Base-by-base conservation (phyloP, 2,329 filamentous ascomycete genomes). In the Periconia sp. region DNA sequence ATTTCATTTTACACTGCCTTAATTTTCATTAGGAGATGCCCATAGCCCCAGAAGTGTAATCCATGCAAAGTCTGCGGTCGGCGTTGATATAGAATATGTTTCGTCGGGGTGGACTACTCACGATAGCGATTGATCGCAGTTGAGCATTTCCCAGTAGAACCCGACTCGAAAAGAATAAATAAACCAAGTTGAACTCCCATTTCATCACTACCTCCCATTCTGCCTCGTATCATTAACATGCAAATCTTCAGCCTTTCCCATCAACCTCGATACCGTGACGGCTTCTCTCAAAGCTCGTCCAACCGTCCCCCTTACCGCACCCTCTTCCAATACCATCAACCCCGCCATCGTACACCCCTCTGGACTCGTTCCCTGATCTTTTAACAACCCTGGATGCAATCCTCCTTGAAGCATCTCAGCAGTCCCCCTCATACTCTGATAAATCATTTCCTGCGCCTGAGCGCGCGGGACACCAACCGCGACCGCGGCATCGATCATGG, bases 251-350 rank as follows among this genome's bases (percentile, higher is more conserved):
- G 30, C 57, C 1, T 40, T 61, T 15, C 69, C 75, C 76, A 79
- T 78, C 19, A 73, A 54, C 5, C 77, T 63, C 14, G 79, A 77
- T 54, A 79, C 67, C 6, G 77, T 80, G 0, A 80, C 77, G 11
- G 79, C 76, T 56, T 81, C 79, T n/a, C 79, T 65, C 14, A 81
- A 63, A 1, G 77, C 77, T 54, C 57, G 63, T 2, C 66, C 68
- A 20, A 71, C 37, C 35, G 55, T 54, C 0, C 63, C 69, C 23
- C 69, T 61, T 1, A 70, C 61, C 13, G 64, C 66, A 19, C 51
- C 60, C 45, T 71, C 69, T 53, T 71, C 69, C 52, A 71, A 33
- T 10, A 70, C 66, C 68, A 71, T 71, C 14, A 71, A 23, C 6
- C 69, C 69, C 0, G 61, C 69, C 57, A 71, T 71, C 35, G 69